These are phyloP conservation scores for Triticum turgidum DNA, from an alignment of 176 grass and related monocot genomes.

Conservation along the genomic window DNA sequence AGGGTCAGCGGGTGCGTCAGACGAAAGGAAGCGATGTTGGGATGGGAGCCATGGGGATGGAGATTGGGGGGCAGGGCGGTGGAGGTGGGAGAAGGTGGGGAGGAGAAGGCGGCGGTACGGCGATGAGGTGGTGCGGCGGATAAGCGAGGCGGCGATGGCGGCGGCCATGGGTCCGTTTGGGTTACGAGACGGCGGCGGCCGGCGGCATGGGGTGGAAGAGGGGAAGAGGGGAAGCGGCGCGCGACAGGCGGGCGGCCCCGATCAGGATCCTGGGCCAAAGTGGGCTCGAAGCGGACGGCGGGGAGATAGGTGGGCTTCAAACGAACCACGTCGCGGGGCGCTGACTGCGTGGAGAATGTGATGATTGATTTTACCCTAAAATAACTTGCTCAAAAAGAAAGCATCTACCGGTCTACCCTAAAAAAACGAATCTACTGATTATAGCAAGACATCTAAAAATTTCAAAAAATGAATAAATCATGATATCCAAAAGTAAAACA, in stretches of 20 bases:
- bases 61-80: constrained; percentile 4
- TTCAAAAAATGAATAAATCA: too few species aligned
- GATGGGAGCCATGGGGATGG: constrained; percentile 29
- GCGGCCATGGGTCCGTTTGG: constrained; percentile 19
- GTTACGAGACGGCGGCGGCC: constrained; percentile 21
- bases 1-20: constrained; percentile 4
- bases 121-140: constrained; percentile 30
- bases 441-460: too few species aligned
- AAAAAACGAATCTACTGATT: too few species aligned
- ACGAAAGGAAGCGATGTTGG: constrained; percentile 33
- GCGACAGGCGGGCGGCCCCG: constrained; percentile 34
- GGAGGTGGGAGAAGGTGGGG: constrained; percentile 31
- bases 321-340: background rate
- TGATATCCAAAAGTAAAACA: too few species aligned
- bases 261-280: constrained; percentile 25
- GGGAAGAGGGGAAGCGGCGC: constrained; percentile 12
- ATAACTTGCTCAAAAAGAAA: too few species aligned
- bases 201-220: constrained; percentile 24
- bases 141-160: constrained; percentile 28
- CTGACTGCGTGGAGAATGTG: background rate
- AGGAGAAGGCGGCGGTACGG: constrained; percentile 20
- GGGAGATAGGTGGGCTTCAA: background rate
- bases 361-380: background rate
- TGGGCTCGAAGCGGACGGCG: constrained; percentile 2
- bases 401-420: too few species aligned